Percentiles rank a stretch among this genome's conserved stretches.
These are phyloP conservation scores for Yamagishiella unicocca DNA, from an alignment of 139 green algal genomes.

Conservation along the genomic window DNA sequence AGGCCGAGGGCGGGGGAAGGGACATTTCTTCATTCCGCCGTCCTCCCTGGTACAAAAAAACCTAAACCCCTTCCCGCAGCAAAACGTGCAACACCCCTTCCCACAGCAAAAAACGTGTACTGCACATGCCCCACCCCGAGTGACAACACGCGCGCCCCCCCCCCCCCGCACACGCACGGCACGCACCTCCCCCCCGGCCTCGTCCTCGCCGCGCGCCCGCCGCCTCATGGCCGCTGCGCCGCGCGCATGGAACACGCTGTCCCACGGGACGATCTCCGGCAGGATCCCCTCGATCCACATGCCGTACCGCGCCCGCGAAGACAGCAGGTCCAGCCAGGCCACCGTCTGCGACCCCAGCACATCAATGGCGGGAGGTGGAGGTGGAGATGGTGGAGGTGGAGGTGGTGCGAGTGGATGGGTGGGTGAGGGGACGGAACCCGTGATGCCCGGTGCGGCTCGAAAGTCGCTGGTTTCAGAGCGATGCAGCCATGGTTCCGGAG, in stretches of 20 bases:
- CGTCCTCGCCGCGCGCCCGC: background rate
- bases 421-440: no score
- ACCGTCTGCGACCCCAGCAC: background rate
- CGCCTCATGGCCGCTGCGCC: constrained; percentile 11
- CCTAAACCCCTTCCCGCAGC: no score
- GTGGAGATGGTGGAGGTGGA: background rate
- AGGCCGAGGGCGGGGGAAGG: no score
- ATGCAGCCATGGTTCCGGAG: no score
- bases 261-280: constrained; percentile 69
- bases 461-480: no score
- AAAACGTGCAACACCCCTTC: no score
- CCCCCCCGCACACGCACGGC: background rate
- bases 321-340: constrained; percentile 62
- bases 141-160: no score
- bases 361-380: background rate
- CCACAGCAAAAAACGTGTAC: no score
- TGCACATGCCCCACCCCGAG: no score
- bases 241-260: constrained; percentile 54
- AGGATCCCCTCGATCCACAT: constrained; percentile 77
- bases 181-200: background rate
- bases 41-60: no score
- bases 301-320: constrained; percentile 74
- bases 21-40: no score
- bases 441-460: no score
- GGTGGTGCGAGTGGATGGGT: background rate